Evolutionary conservation across 2,329 filamentous ascomycete genomes (phyloP).

Genomic region (Penicillium sp.): DNA sequence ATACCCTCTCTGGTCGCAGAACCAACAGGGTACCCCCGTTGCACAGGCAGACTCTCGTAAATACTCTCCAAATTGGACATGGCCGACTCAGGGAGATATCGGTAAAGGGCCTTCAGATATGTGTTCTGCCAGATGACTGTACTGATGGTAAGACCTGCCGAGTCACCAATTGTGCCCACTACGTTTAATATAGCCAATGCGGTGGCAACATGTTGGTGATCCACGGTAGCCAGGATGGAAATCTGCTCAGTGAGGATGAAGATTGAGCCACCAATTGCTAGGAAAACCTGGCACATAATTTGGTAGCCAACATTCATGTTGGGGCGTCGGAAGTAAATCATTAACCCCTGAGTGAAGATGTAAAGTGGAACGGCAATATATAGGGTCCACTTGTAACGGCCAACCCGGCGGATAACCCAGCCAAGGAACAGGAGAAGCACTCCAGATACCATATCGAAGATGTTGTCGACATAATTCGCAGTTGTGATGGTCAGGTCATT

Average conservation of each 20-base stretch:
- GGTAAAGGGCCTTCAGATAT: constrained; percentile 49
- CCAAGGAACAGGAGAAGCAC: constrained; percentile 58
- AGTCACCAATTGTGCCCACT: constrained; percentile 56
- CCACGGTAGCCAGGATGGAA: constrained; percentile 54
- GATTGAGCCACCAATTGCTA: constrained; percentile 56
- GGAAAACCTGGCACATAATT: constrained; percentile 62
- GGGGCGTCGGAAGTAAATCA: constrained; percentile 56
- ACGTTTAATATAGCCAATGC: constrained; percentile 59
- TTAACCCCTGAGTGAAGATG: constrained; percentile 55
- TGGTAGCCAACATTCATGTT: constrained; percentile 55
- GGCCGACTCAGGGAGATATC: constrained; percentile 44
- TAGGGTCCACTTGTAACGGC: constrained; percentile 56
- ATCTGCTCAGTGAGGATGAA: constrained; percentile 58
- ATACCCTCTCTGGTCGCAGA: constrained; percentile 58
- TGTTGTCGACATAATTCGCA: constrained; percentile 48
- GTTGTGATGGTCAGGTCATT: constrained; percentile 32
- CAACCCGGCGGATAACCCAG: constrained; percentile 51
- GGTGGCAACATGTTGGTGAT: constrained; percentile 59
- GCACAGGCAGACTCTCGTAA: constrained; percentile 49
- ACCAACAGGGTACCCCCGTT: constrained; percentile 45
- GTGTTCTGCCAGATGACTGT: constrained; percentile 63
- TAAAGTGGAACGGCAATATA: constrained; percentile 56
- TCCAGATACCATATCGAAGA: constrained; percentile 56
- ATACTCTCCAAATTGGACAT: constrained; percentile 40
- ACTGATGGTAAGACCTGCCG: constrained; percentile 57